phyloP scores from a whole-genome alignment of 1,284 basidiomycete species.

The Malassezia equina region DNA sequence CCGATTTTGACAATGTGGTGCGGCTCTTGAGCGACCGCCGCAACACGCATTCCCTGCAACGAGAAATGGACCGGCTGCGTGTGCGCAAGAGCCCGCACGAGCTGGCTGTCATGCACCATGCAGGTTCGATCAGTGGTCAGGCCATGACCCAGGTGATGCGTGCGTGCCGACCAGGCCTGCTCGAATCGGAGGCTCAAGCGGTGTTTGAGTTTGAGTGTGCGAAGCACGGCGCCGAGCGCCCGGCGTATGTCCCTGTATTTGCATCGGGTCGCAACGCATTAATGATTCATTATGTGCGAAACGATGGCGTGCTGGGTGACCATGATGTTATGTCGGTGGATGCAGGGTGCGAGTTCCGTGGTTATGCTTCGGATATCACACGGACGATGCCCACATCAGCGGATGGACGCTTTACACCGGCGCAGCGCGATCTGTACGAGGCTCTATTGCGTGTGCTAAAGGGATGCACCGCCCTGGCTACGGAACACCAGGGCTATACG shows the following conservation, averaged over 20 bases:
- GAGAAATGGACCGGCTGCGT: constrained; percentile 33
- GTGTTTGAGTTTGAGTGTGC: constrained; percentile 39
- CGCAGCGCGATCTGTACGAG: constrained; percentile 79
- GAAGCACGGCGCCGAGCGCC: constrained; percentile 32
- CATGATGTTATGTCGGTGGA: constrained; percentile 41
- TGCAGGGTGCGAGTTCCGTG: constrained; percentile 53
- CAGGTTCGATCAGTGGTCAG: constrained; percentile 30
- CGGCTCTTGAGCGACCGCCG: constrained; percentile 35
- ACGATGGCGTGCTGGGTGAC: constrained; percentile 27
- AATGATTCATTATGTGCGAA: constrained; percentile 41
- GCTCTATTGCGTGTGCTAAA: constrained; percentile 71
- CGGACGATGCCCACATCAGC: constrained; percentile 69
- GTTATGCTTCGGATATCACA: constrained; percentile 93
- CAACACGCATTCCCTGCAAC: constrained; percentile 32
- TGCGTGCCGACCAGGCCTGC: constrained; percentile 22
- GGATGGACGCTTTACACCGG: constrained; percentile 56
- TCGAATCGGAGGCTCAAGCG: constrained; percentile 35
- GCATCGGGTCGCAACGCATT: constrained; percentile 36
- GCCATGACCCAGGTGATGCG: constrained; percentile 44
- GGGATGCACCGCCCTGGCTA: constrained; percentile 53
- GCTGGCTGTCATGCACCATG: constrained; percentile 39
- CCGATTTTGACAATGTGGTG: constrained; percentile 41
- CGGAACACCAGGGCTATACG: constrained; percentile 54
- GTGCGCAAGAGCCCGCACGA: constrained; percentile 39
- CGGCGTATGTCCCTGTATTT: constrained; percentile 46